Evolutionary conservation across 805 yeast genomes (phyloP).

Genomic region (Yamadazyma ubonensis): DNA sequence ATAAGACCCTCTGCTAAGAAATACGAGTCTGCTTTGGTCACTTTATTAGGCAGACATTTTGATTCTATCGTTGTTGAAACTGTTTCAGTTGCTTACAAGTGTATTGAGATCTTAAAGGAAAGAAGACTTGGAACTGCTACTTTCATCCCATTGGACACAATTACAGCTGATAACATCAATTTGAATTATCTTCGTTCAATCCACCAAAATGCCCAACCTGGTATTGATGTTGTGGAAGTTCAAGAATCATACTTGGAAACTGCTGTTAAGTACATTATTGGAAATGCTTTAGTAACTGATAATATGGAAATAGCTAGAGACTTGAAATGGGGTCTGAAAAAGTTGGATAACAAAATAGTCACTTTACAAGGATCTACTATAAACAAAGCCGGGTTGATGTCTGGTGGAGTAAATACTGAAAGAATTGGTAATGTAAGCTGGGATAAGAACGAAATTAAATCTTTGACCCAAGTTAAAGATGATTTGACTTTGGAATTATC

Average conservation of each 20-base stretch:
- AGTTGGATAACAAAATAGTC: slow-evolving; percentile 62
- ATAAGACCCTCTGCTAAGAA: slow-evolving; percentile 73
- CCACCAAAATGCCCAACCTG: slow-evolving; percentile 59
- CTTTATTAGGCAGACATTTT: slow-evolving; percentile 72
- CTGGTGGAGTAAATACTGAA: slow-evolving; percentile 74
- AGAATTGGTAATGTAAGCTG: slow-evolving; percentile 44
- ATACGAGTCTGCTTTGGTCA: slow-evolving; percentile 71
- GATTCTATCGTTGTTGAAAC: slow-evolving; percentile 85
- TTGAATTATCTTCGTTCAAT: slow-evolving; percentile 54
- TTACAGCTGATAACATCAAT: slow-evolving; percentile 52
- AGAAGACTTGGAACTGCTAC: slow-evolving; percentile 84
- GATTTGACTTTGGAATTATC: slow-evolving; percentile 50
- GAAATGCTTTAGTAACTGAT: slow-evolving; percentile 78
- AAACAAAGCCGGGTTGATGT: slow-evolving; percentile 84
- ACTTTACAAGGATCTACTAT: slow-evolving; percentile 83
- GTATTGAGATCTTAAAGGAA: slow-evolving; percentile 77
- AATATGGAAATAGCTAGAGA: slow-evolving; percentile 63
- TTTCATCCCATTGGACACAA: slow-evolving; percentile 83
- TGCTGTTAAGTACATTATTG: slow-evolving; percentile 79
- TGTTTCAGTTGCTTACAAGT: slow-evolving; percentile 63
- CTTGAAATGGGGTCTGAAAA: slow-evolving; percentile 63
- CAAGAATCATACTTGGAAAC: slow-evolving; percentile 63
- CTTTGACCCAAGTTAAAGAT: slow-evolving; percentile 51
- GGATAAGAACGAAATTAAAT: slow-evolving; percentile 68
- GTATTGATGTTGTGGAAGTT: slow-evolving; percentile 69